phyloP scores from a whole-genome alignment of 352 stramenopile genomes.

The Phytophthora constricta region DNA sequence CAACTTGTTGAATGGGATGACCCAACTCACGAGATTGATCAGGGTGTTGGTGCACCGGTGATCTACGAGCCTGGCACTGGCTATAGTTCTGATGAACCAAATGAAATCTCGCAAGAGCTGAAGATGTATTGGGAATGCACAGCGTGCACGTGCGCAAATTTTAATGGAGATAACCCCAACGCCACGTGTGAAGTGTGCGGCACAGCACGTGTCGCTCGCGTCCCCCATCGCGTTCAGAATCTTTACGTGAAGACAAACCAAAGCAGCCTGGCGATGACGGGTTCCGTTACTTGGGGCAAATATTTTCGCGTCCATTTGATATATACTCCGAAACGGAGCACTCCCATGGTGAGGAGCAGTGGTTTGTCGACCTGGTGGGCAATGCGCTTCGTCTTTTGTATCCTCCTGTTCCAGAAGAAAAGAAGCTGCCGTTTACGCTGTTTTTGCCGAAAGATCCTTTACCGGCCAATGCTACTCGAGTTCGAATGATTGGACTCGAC shows the following conservation, averaged over 20 bases:
- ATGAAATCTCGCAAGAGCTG: conserved; percentile 48
- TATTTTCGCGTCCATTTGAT: conserved; percentile 77
- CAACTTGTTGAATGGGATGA: conserved; percentile 92
- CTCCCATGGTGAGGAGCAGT: conserved; percentile 62
- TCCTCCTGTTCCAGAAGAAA: conserved; percentile 75
- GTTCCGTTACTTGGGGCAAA: conserved; percentile 63
- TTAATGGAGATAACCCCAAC: conserved; percentile 84
- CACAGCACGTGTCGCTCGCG: conserved; percentile 46
- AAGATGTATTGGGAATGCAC: conserved; percentile 92
- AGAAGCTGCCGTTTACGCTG: conserved; percentile 80
- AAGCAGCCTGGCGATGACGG: conserved; percentile 46
- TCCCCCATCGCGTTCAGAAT: conserved; percentile 22
- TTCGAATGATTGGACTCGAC: conserved; percentile 73
- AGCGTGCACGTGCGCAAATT: conserved; percentile 87
- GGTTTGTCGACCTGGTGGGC: conserved; percentile 77
- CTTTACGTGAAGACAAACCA: conserved; percentile 27
- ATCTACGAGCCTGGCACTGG: conserved; percentile 42
- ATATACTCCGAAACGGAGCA: conserved; percentile 86
- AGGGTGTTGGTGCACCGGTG: conserved; percentile 79
- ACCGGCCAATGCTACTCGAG: conserved; percentile 44
- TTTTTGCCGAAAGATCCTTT: conserved; percentile 73
- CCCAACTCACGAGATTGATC: conserved; percentile 69
- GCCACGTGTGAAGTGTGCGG: conserved; percentile 83
- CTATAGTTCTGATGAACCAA: conserved; percentile 4
- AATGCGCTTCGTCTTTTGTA: conserved; percentile 70